These are phyloP conservation scores for Pseudogymnoascus sp. DNA, from an alignment of 2,329 filamentous ascomycete genomes.

Conservation along the genomic window DNA sequence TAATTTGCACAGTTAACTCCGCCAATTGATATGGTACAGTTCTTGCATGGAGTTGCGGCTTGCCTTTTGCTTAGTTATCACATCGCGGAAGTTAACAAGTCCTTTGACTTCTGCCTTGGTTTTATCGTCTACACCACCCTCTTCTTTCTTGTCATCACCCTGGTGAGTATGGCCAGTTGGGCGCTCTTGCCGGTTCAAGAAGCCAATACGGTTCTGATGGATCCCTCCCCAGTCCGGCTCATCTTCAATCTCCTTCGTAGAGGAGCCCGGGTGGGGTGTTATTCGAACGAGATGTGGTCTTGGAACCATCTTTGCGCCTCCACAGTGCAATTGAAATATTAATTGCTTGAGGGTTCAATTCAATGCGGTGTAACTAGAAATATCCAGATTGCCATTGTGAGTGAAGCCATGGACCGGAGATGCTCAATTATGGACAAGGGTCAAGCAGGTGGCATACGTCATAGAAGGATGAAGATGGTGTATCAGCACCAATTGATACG, in stretches of 20 bases:
- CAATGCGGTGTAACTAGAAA: not conserved
- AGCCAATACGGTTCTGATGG: slow-evolving; percentile 36
- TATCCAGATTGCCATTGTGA: not conserved
- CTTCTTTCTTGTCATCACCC: slow-evolving; percentile 21
- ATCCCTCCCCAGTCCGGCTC: slow-evolving; percentile 37
- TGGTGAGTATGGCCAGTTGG: slow-evolving; percentile 34
- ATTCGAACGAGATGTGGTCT: not conserved
- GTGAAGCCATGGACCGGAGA: not conserved
- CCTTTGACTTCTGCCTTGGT: slow-evolving; percentile 20
- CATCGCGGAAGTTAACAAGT: slow-evolving; percentile 34
- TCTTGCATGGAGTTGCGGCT: not conserved
- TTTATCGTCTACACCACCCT: slow-evolving; percentile 8
- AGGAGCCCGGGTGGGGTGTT: slow-evolving; percentile 34
- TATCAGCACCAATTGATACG: not conserved
- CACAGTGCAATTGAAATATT: not conserved
- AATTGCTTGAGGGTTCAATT: not conserved
- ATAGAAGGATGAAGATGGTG: not conserved
- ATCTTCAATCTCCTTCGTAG: slow-evolving; percentile 32
- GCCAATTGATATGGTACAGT: not conserved
- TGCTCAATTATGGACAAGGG: not conserved
- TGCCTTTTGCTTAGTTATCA: slow-evolving; percentile 24
- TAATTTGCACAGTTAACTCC: not conserved
- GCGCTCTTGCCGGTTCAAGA: slow-evolving; percentile 31
- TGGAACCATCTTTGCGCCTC: not conserved
- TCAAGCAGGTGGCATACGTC: not conserved